These are phyloP conservation scores for Exserohilum rostratum DNA, from an alignment of 2,329 filamentous ascomycete genomes.

Conservation along the genomic window DNA sequence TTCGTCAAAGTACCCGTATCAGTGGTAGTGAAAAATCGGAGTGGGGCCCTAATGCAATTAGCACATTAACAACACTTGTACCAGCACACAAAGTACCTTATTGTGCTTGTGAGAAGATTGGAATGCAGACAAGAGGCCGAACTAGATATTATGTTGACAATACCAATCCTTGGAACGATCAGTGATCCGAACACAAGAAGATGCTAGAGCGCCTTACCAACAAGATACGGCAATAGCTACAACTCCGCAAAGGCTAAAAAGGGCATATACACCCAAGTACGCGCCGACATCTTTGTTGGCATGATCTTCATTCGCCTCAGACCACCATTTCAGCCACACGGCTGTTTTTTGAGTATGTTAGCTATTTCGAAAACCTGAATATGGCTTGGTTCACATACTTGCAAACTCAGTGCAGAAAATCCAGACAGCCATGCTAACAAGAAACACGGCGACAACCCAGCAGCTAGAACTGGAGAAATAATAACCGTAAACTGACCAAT, in stretches of 20 bases:
- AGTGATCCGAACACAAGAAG: not conserved
- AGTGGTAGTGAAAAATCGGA: not conserved
- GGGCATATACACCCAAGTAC: not conserved
- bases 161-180: not conserved
- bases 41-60: not conserved
- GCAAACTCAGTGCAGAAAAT: not conserved
- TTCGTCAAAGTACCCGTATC: not conserved
- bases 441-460: not conserved
- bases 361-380: not conserved
- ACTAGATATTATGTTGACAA: not conserved
- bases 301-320: not conserved
- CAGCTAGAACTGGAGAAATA: not conserved
- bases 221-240: conserved; percentile 1
- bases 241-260: not conserved
- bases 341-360: not conserved
- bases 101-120: not conserved
- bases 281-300: not conserved
- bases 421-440: not conserved
- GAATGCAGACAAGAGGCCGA: not conserved
- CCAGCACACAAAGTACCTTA: not conserved
- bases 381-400: conserved; percentile 1
- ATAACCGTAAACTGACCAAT: conserved; percentile 1
- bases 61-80: not conserved
- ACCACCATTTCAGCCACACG: conserved; percentile 5
- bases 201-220: not conserved